Conservation (phyloP, 352 stramenopile genomes). For the Pythium volutum region DNA sequence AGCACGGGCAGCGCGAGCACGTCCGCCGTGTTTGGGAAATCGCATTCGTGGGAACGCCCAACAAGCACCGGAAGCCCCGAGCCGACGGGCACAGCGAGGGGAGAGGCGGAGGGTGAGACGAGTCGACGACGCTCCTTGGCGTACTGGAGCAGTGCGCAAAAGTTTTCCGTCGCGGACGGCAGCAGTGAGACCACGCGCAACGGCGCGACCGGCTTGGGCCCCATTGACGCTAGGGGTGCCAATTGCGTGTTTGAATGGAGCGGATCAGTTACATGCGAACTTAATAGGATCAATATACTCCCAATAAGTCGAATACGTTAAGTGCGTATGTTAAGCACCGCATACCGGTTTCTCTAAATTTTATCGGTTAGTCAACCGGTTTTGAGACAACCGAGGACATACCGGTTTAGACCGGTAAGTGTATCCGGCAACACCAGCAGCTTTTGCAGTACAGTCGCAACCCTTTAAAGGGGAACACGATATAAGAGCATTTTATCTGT, state of each 20-base stretch:
- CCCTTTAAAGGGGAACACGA: too few species aligned
- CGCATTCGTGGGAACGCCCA: constrained; percentile 73
- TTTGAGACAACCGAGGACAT: too few species aligned
- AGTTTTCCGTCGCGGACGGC: constrained; percentile 66
- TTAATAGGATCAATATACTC: too few species aligned
- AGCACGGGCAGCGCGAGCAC: constrained; percentile 48
- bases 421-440: too few species aligned
- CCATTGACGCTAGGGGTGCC: background rate
- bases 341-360: too few species aligned
- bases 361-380: too few species aligned
- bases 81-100: background rate
- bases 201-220: constrained; percentile 8
- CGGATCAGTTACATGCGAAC: too few species aligned
- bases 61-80: constrained; percentile 43
- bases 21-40: constrained; percentile 37
- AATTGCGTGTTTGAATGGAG: constrained; percentile 12
- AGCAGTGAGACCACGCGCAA: constrained; percentile 70
- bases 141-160: constrained; percentile 38
- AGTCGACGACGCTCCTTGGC: constrained; percentile 11
- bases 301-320: too few species aligned
- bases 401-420: too few species aligned
- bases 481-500: too few species aligned
- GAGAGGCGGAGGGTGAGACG: background rate
- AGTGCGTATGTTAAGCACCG: too few species aligned
- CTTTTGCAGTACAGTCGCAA: too few species aligned